Evolutionary conservation across 768 basidiomycete genomes (phyloP).

Genomic region (Albatrellus ellisii): DNA sequence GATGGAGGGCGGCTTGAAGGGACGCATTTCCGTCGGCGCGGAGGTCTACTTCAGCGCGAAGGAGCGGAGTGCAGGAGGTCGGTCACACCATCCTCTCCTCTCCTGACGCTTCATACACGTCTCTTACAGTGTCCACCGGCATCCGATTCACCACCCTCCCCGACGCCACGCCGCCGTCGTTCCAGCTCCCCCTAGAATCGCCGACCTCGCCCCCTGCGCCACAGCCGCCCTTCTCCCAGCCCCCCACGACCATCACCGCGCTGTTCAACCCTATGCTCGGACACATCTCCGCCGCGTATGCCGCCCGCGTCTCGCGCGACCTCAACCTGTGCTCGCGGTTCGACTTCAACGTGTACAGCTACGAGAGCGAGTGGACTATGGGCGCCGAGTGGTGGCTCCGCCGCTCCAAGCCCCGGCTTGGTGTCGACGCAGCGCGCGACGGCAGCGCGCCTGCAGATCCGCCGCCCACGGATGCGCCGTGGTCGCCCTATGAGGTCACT

Average conservation of each 20-base stretch:
- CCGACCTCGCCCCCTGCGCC: slow-evolving; percentile 22
- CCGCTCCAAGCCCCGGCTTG: slow-evolving; percentile 26
- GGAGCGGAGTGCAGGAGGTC: slow-evolving; percentile 86
- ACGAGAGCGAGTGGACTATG: slow-evolving; percentile 92
- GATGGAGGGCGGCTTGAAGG: slow-evolving; percentile 82
- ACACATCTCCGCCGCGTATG: slow-evolving; percentile 84
- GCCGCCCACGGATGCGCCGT: slow-evolving; percentile 13
- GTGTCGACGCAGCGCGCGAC: slow-evolving; percentile 16
- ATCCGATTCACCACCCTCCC: slow-evolving; percentile 90
- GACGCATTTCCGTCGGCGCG: slow-evolving; percentile 83
- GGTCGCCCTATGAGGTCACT: slow-evolving; percentile 29
- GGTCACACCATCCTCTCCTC: slow-evolving; percentile 17
- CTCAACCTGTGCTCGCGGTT: slow-evolving; percentile 82
- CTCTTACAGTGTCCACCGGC: slow-evolving; percentile 68
- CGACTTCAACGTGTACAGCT: slow-evolving; percentile 95
- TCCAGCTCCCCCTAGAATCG: slow-evolving; percentile 31
- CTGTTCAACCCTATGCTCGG: slow-evolving; percentile 96
- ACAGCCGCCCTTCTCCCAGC: slow-evolving; percentile 37
- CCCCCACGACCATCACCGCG: slow-evolving; percentile 90
- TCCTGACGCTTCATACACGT: not conserved
- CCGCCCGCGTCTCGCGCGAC: slow-evolving; percentile 76
- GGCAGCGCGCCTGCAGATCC: slow-evolving; percentile 13
- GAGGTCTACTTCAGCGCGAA: slow-evolving; percentile 91
- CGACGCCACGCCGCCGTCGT: slow-evolving; percentile 57
- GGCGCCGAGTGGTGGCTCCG: slow-evolving; percentile 96